Percentiles rank a stretch among this genome's conserved stretches.
Conservation (phyloP, 805 yeast species). For the Cyberlindnera maclurae region DNA sequence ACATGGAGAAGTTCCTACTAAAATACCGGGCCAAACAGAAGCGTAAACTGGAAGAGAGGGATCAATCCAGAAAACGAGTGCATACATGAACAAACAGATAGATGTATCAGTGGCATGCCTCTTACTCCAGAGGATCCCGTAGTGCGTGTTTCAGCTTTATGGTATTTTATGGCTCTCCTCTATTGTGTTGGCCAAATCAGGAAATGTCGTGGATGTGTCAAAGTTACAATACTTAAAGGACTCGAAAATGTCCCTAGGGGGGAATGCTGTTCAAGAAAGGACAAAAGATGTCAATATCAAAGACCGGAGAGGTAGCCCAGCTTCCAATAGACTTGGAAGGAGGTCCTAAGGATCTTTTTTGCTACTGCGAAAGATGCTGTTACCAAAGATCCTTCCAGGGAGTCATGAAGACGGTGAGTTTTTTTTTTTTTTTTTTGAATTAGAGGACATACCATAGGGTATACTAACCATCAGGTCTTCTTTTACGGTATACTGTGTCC, state of each 20-base stretch:
- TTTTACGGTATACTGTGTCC: conserved; percentile 15
- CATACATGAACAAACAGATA: background rate
- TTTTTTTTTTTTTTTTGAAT: background rate
- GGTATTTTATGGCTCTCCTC: background rate
- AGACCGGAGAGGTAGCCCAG: background rate
- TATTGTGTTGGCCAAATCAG: conserved; percentile 17
- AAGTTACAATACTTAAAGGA: background rate
- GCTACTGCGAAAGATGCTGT: conserved; percentile 18
- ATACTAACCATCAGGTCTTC: conserved; percentile 14
- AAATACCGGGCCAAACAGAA: conserved; percentile 34
- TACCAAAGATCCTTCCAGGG: conserved; percentile 9
- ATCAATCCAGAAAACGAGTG: background rate
- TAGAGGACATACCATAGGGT: too few species aligned
- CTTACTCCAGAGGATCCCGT: background rate
- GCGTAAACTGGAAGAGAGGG: conserved; percentile 10
- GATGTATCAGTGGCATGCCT: background rate
- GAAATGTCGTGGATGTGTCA: conserved; percentile 6
- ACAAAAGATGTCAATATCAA: too few species aligned
- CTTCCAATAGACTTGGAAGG: conserved; percentile 2
- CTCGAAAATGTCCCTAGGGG: too few species aligned
- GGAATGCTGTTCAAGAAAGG: too few species aligned
- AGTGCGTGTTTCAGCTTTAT: background rate
- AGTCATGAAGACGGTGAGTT: conserved; percentile 13
- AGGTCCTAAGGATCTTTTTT: conserved; percentile 11
- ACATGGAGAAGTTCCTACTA: conserved; percentile 58